Conservation (phyloP, 805 yeast species). For the Starmerella stellata region DNA sequence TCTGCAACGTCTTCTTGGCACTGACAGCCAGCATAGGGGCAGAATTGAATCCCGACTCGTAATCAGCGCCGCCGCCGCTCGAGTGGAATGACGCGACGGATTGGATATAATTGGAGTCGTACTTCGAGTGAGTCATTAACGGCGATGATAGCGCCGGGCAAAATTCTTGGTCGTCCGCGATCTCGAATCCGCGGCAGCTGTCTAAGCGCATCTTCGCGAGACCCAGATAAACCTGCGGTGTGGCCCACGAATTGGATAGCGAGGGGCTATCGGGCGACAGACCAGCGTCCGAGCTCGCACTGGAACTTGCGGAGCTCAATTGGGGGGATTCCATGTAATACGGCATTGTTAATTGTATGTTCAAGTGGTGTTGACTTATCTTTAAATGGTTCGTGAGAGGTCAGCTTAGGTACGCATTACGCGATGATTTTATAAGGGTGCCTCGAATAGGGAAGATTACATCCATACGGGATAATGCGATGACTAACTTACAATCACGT, state of each 20-base stretch:
- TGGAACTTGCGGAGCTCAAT: constrained; percentile 13
- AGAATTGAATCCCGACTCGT: constrained; percentile 2
- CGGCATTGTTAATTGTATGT: neutral
- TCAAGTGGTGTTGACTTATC: no score
- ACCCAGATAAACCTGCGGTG: constrained; percentile 16
- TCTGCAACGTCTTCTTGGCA: constrained; percentile 14
- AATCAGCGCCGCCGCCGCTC: neutral
- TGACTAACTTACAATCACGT: no score
- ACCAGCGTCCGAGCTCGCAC: neutral
- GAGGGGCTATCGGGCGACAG: constrained; percentile 15
- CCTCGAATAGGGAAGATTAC: neutral
- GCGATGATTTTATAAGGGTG: neutral
- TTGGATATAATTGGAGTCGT: neutral
- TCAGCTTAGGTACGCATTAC: neutral
- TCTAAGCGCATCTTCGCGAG: constrained; percentile 20
- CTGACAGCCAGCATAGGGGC: constrained; percentile 10
- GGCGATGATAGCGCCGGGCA: constrained; percentile 29
- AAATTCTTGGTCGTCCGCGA: constrained; percentile 56
- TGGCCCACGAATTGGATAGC: constrained; percentile 20
- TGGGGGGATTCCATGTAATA: constrained; percentile 8
- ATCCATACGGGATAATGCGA: neutral
- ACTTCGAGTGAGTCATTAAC: neutral
- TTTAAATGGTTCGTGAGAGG: no score
- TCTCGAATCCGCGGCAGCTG: constrained; percentile 49
- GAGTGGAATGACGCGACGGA: constrained; percentile 3